phyloP scores from a whole-genome alignment of 208 protist species.

The Wallacemonas sp. region DNA sequence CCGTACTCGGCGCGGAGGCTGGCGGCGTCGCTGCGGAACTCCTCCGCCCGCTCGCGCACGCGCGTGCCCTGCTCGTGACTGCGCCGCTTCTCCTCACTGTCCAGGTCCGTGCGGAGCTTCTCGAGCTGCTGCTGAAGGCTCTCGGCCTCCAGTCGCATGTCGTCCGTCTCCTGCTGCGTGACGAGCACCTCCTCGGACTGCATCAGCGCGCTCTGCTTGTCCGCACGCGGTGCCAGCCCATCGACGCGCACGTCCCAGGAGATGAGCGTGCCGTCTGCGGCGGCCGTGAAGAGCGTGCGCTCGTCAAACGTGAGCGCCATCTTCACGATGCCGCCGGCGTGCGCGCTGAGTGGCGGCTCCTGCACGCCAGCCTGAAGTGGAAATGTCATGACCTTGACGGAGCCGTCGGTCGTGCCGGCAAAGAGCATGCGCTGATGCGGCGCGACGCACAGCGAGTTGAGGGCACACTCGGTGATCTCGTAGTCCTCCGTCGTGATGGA shows the following conservation, averaged over 20 bases:
- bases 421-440: constrained; percentile 92
- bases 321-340: constrained; percentile 70
- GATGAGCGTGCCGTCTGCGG: constrained; percentile 90
- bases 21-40: constrained; percentile 83
- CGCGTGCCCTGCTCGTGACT: constrained; percentile 92
- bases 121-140: constrained; percentile 88
- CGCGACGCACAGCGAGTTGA: constrained; percentile 77
- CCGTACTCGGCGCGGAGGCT: constrained; percentile 76
- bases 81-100: constrained; percentile 93
- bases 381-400: constrained; percentile 90
- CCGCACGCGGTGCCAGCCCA: constrained; percentile 32
- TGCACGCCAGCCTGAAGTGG: constrained; percentile 80
- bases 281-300: constrained; percentile 85
- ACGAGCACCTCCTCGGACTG: constrained; percentile 93
- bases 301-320: constrained; percentile 93
- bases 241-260: constrained; percentile 90
- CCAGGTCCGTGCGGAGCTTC: constrained; percentile 92
- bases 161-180: constrained; percentile 93
- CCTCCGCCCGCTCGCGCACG: constrained; percentile 89
- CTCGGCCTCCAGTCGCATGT: constrained; percentile 80
- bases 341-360: constrained; percentile 64
- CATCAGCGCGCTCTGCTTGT: constrained; percentile 7
- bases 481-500: constrained; percentile 60
- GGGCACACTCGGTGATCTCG: constrained; percentile 67
- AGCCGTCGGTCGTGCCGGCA: constrained; percentile 88